These are phyloP conservation scores for Colletotrichum neosansevieriae DNA, from an alignment of 2,329 filamentous ascomycete genomes.

Conservation along the genomic window DNA sequence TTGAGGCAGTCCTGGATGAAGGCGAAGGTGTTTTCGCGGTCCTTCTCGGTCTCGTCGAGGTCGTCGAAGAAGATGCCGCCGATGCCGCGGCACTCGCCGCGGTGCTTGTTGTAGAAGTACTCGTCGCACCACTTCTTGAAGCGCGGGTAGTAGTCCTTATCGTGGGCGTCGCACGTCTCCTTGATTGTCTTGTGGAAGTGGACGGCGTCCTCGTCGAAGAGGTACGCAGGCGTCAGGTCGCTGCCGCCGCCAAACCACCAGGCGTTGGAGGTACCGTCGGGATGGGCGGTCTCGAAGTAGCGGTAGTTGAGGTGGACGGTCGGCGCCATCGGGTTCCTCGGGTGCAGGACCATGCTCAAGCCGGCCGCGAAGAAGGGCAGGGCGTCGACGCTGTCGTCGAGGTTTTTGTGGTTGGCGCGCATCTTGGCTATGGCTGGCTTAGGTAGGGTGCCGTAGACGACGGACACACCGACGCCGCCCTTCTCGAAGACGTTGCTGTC, in stretches of 20 bases:
- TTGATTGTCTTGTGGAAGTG: conserved; percentile 97
- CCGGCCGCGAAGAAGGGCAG: conserved; percentile 97
- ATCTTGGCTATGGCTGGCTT: conserved; percentile 91
- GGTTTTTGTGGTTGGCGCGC: conserved; percentile 93
- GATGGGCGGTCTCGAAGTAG: conserved; percentile 95
- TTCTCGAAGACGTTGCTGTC: conserved; percentile 98
- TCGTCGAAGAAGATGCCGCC: conserved; percentile 99
- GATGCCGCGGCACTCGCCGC: conserved; percentile 85
- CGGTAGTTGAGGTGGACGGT: conserved; percentile 99
- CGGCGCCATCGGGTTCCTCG: conserved; percentile 94
- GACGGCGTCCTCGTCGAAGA: conserved; percentile 96
- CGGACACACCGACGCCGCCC: conserved; percentile 92
- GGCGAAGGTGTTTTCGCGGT: conserved; percentile 89
- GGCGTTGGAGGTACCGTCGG: conserved; percentile 82
- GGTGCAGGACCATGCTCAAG: conserved; percentile 92
- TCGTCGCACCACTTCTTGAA: conserved; percentile 99
- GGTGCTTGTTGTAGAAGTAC: conserved; percentile 96
- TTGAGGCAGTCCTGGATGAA: conserved; percentile 88
- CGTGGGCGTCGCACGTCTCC: conserved; percentile 91
- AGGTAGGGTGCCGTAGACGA: conserved; percentile 93
- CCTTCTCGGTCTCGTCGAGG: conserved; percentile 86
- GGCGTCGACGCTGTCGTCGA: conserved; percentile 80
- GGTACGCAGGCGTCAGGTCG: conserved; percentile 91
- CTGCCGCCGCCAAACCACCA: conserved; percentile 99
- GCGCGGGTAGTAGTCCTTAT: conserved; percentile 88